These are phyloP conservation scores for Biscogniauxia marginata DNA, from an alignment of 2,329 filamentous ascomycete species.

Conservation along the genomic window DNA sequence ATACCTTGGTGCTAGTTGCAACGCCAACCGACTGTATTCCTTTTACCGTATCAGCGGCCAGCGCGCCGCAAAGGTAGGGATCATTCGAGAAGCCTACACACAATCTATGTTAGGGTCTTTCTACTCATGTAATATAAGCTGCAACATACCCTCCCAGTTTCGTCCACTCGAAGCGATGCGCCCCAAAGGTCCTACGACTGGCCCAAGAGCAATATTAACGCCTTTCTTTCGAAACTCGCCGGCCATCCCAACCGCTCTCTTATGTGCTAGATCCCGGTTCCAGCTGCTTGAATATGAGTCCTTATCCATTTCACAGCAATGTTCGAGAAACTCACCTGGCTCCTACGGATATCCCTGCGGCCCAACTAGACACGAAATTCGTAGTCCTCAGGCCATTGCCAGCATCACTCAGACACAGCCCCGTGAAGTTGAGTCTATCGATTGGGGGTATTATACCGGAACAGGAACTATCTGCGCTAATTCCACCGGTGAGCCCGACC, in stretches of 20 bases:
- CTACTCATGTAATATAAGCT: background rate
- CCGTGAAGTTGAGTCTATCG: constrained; percentile 38
- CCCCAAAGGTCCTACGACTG: constrained; percentile 67
- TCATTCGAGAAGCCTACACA: constrained; percentile 43
- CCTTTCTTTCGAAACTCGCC: constrained; percentile 75
- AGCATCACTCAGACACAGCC: constrained; percentile 40
- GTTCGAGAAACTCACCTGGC: constrained; percentile 28
- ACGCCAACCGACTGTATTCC: constrained; percentile 71
- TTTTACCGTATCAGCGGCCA: constrained; percentile 54
- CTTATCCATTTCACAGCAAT: constrained; percentile 17
- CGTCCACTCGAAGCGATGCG: constrained; percentile 60
- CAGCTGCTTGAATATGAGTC: constrained; percentile 57
- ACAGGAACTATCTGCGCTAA: constrained; percentile 32
- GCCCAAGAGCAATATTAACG: constrained; percentile 74
- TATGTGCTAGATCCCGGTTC: constrained; percentile 69
- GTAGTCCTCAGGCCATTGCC: constrained; percentile 33
- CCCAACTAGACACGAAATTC: constrained; percentile 42
- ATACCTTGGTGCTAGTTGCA: constrained; percentile 60
- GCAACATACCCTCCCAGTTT: constrained; percentile 57
- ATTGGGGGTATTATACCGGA: constrained; percentile 41
- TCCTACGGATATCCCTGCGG: constrained; percentile 60
- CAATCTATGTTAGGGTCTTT: background rate
- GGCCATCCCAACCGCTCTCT: constrained; percentile 71
- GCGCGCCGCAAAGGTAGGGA: constrained; percentile 57
- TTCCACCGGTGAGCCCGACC: constrained; percentile 39